phyloP scores from a whole-genome alignment of 139 green algal species.

The Prasinococcaceae sp. region DNA sequence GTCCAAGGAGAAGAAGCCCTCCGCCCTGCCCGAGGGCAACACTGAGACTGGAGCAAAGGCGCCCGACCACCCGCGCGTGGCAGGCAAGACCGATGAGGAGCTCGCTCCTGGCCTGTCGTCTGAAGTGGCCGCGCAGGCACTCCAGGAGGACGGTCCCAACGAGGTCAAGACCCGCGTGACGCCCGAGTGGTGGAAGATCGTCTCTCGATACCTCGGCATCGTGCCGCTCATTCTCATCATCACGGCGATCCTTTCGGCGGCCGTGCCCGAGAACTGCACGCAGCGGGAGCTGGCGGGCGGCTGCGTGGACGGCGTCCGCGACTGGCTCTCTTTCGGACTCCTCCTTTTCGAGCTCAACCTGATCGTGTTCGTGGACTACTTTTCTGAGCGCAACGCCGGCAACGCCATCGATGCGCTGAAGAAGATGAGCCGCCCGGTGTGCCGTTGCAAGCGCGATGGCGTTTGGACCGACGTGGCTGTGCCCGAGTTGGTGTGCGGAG shows the following conservation, averaged over 20 bases:
- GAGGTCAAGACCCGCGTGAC: constrained; percentile 18
- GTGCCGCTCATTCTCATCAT: constrained; percentile 26
- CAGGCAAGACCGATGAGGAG: too few relatives aligned
- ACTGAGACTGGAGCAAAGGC: too few relatives aligned
- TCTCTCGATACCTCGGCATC: constrained; percentile 23
- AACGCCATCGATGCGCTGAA: constrained; percentile 35
- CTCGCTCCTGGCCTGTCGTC: too few relatives aligned
- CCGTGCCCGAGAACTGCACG: constrained; percentile 17
- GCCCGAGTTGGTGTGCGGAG: constrained; percentile 48
- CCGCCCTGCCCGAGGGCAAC: too few relatives aligned
- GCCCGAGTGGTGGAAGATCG: constrained; percentile 32
- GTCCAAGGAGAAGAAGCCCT: too few relatives aligned
- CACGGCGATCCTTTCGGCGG: constrained; percentile 17
- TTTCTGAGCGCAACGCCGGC: constrained; percentile 27
- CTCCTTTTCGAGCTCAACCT: constrained; percentile 35
- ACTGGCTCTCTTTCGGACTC: constrained; percentile 27
- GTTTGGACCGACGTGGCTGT: constrained; percentile 51
- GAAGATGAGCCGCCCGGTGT: constrained; percentile 1
- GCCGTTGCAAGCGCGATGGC: constrained; percentile 44
- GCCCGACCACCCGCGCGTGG: too few relatives aligned
- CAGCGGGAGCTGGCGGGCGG: too few relatives aligned
- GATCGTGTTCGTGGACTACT: constrained; percentile 27
- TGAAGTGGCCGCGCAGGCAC: too few relatives aligned
- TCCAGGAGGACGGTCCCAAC: constrained; percentile 17
- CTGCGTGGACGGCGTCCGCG: constrained; percentile 27